Evolutionary conservation across 768 basidiomycete species (phyloP), one percentile per base, ranked within the genome.

Genomic region (Tubosaeta sp.): DNA sequence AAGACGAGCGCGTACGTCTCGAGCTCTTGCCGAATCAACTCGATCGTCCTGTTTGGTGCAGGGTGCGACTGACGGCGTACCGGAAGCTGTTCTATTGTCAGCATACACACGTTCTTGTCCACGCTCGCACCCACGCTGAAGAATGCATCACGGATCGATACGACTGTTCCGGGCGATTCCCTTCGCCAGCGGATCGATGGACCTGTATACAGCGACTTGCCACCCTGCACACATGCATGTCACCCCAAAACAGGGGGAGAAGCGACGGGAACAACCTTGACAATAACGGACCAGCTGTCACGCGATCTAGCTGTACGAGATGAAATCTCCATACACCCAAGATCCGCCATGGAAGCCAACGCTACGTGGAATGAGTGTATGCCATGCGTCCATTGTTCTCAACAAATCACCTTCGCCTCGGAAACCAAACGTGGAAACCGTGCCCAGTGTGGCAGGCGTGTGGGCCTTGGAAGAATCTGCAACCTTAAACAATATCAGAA

Each of bases 71-170:
- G 75, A 37, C 91, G 81, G 52, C 91, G 85, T 55, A 94, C 81
- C 32, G 91, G 91, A 39, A 93, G 79, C 91, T 93, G 59, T 25
- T 43, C 22, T 9, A 44, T 48, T 27, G 43, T 59, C 27, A 54
- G 48, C 26, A 54, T 42, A 43, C 37, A 48, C 42, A 13, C 27
- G 42, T 43, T 42, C 25, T 26, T 29, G 42, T 29, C 50, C 39
- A 38, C 43, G 17, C 50, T 8, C 17, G 37, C 16, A 73, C 82
- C 41, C 55, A 92, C 92, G 63, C 90, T 93, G 64, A 87, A 89
- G 65, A 97, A 99, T 3, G 90, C 85, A 66, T 97, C 95, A 19
- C 90, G 84, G 41, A 97, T 75, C 59, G 81, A 84, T 38, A 95
- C 86, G 11, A 80, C 84, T 6, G 95, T 97, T 4, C 95, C 95